Base-by-base conservation (phyloP, 805 yeast genomes). In the Limtongia smithiae region DNA sequence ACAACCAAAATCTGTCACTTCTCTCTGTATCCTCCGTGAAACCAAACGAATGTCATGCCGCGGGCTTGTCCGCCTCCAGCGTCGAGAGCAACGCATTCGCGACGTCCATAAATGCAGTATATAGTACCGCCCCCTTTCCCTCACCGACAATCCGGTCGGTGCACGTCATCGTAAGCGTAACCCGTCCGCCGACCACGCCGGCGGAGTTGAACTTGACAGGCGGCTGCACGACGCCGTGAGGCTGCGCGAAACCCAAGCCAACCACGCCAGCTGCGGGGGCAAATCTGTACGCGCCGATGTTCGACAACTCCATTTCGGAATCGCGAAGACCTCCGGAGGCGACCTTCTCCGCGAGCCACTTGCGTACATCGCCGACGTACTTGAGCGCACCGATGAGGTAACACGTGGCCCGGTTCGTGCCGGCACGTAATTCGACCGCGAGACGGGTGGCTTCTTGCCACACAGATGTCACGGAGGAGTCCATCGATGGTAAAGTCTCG, bases 371-470 rank as follows among this genome's bases (percentile, higher is more conserved):
- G 43, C 39, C 48, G 18, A 25, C 17, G 11, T 33, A 31, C 15
- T 41, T 41, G 18, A 44, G 20, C 44, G 33, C 14, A 7, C 34
- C 24, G 30, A 22, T 31, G 24, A 33, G 12, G 12, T 24, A 36
- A 5, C 17, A 15, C 0, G 42, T 22, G 5, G 24, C 20, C 9
- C 5, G 14, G 3, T 15, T 20, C 5, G 35, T 24, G 32, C 43
- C 40, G 31, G 6, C 15, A 9, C 24, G 20, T 11, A 44, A 20
- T 18, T 24, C 34, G 12, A 28, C 27, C n/a, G 15, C 33, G 27
- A 44, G 37, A 7, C 48, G 44, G 24, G 27, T 15, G 25, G 32
- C 48, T 20, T 44, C 48, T 31, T 15, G n/a, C 48, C 48, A 44
- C n/a, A n/a, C n/a, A n/a, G n/a, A n/a, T n/a, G n/a, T n/a, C n/a